These are phyloP conservation scores for Epithele typhae DNA, from an alignment of 768 basidiomycete species.

Conservation along the genomic window DNA sequence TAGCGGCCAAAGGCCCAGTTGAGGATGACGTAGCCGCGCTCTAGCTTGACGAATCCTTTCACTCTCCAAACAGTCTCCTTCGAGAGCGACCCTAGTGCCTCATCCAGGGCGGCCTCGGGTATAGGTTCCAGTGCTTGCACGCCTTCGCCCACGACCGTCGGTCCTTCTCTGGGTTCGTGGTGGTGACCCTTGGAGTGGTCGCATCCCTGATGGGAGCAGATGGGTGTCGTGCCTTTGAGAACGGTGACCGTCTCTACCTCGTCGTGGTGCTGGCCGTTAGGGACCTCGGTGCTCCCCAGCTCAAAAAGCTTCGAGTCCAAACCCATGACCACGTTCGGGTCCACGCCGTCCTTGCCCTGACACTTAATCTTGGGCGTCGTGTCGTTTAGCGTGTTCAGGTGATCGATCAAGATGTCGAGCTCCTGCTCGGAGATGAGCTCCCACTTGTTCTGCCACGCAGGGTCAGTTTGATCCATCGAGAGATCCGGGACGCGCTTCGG, in stretches of 20 bases:
- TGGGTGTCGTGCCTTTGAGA: constrained; percentile 21
- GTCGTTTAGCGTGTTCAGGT: constrained; percentile 87
- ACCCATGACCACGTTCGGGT: constrained; percentile 83
- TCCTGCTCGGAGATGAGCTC: constrained; percentile 75
- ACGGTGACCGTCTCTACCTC: constrained; percentile 84
- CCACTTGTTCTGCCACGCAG: constrained; percentile 80
- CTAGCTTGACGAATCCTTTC: constrained; percentile 77
- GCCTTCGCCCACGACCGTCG: background rate
- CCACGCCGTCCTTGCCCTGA: constrained; percentile 58
- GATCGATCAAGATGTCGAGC: constrained; percentile 81
- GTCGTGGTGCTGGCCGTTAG: constrained; percentile 50
- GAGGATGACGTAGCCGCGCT: constrained; percentile 47
- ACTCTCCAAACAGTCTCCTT: constrained; percentile 77
- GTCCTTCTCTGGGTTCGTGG: background rate
- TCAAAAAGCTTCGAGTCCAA: constrained; percentile 78
- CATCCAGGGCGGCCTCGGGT: constrained; percentile 35
- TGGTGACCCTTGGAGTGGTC: background rate
- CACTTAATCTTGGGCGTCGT: constrained; percentile 80
- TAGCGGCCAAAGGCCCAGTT: constrained; percentile 95
- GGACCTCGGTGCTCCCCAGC: constrained; percentile 11
- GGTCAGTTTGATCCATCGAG: background rate
- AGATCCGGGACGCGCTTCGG: background rate
- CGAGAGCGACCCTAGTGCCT: constrained; percentile 47
- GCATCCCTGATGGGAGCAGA: background rate
- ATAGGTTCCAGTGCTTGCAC: constrained; percentile 22